Evolutionary conservation across 106 monocot species (phyloP).

Genomic region (Acorus calamus): DNA sequence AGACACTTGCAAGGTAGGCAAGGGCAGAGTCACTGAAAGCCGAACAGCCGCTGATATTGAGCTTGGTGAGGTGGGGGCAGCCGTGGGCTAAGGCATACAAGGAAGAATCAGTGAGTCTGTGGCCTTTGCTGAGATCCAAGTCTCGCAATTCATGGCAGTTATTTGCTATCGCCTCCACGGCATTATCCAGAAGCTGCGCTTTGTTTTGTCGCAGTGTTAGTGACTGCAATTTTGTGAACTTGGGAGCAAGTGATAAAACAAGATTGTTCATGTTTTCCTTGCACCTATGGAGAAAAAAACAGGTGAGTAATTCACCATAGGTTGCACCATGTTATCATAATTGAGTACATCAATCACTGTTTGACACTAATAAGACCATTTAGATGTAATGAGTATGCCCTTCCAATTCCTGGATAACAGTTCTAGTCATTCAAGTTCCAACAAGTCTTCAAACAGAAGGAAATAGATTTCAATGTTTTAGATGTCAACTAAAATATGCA

Average conservation of each 20-base stretch:
- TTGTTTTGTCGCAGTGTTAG: constrained; percentile 59
- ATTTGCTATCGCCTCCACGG: constrained; percentile 62
- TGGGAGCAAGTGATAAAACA: constrained; percentile 66
- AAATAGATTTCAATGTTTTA: too few species aligned
- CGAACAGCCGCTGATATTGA: constrained; percentile 89
- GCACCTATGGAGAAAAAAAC: constrained; percentile 45
- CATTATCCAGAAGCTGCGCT: constrained; percentile 76
- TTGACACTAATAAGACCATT: too few species aligned
- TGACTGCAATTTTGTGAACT: constrained; percentile 73
- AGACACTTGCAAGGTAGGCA: constrained; percentile 41
- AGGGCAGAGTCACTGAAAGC: constrained; percentile 73
- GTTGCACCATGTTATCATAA: too few species aligned
- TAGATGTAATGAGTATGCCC: too few species aligned
- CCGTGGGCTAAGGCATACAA: constrained; percentile 76
- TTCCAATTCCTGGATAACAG: too few species aligned
- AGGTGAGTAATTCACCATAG: background rate
- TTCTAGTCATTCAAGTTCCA: background rate
- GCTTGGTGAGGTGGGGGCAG: constrained; percentile 59
- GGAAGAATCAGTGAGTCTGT: constrained; percentile 57
- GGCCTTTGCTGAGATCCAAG: constrained; percentile 88
- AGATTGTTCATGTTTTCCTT: constrained; percentile 83
- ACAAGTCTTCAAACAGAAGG: too few species aligned
- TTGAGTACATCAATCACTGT: too few species aligned
- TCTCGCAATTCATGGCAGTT: constrained; percentile 75
- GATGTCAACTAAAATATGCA: too few species aligned